phyloP scores from a whole-genome alignment of 2,329 filamentous ascomycete genomes.

The Diaporthe sp. region DNA sequence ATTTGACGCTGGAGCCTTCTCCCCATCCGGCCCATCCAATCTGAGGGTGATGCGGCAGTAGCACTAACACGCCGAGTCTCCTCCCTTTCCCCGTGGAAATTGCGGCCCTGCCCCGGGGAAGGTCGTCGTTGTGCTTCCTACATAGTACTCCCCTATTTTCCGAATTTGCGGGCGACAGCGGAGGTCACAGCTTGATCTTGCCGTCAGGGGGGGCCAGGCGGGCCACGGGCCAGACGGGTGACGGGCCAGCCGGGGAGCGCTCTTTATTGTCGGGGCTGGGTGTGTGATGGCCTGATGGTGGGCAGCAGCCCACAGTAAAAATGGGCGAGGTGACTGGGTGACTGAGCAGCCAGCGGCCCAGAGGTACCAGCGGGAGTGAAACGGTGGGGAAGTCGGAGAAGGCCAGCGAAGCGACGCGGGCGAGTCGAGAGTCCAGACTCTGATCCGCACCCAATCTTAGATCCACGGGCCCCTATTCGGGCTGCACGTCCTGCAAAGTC shows the following conservation, averaged over 20 bases:
- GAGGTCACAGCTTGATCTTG: slow-evolving; percentile 30
- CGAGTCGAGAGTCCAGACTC: slow-evolving; percentile 35
- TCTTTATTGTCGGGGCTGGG: slow-evolving; percentile 25
- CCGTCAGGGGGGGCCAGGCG: slow-evolving; percentile 17
- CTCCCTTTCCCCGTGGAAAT: slow-evolving; percentile 28
- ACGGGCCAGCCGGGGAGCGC: slow-evolving; percentile 31
- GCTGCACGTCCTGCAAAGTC: slow-evolving; percentile 2
- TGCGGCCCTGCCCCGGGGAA: slow-evolving; percentile 15
- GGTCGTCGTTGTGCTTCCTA: slow-evolving; percentile 7
- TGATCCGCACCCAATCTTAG: slow-evolving; percentile 40
- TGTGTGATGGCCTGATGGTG: slow-evolving; percentile 34
- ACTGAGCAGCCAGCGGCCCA: neutral
- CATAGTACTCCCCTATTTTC: slow-evolving; percentile 7
- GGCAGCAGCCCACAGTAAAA: slow-evolving; percentile 23
- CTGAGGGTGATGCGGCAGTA: slow-evolving; percentile 19
- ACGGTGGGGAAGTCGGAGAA: slow-evolving; percentile 41
- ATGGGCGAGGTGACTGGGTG: neutral
- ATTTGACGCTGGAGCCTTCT: slow-evolving; percentile 15
- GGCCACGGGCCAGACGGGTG: slow-evolving; percentile 8
- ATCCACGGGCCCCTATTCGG: slow-evolving; percentile 37
- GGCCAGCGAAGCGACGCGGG: slow-evolving; percentile 10
- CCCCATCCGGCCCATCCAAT: slow-evolving; percentile 3
- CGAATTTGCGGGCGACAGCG: slow-evolving; percentile 27
- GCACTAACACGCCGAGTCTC: slow-evolving; percentile 15
- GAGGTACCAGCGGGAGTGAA: slow-evolving; percentile 23